Evolutionary conservation across 1,284 basidiomycete species (phyloP).

Genomic region (Moesziomyces aphidis): DNA sequence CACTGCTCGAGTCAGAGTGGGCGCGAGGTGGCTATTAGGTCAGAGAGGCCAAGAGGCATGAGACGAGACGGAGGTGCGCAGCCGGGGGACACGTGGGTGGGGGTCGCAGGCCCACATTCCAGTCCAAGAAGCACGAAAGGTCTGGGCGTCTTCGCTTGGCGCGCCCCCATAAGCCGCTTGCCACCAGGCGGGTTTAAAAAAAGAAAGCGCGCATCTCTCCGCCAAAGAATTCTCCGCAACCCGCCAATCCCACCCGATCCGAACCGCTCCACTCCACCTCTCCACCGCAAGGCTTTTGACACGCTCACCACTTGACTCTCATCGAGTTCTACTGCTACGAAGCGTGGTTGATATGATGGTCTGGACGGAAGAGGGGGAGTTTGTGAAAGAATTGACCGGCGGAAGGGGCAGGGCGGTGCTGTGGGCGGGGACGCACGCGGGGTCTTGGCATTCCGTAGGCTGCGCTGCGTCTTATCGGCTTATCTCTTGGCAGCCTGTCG

Average conservation of each 20-base stretch:
- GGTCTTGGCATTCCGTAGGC: not conserved
- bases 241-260: too few relatives aligned
- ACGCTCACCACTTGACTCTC: too few relatives aligned
- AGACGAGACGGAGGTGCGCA: too few relatives aligned
- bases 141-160: not conserved
- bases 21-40: too few relatives aligned
- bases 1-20: not conserved
- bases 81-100: not conserved
- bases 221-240: not conserved
- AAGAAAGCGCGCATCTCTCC: not conserved
- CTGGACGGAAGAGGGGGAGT: too few relatives aligned
- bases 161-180: too few relatives aligned
- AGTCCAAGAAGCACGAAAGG: constrained; percentile 9
- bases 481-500: not conserved
- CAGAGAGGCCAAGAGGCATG: too few relatives aligned
- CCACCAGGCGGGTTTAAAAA: not conserved
- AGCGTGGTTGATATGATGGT: too few relatives aligned
- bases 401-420: not conserved
- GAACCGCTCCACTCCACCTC: too few relatives aligned
- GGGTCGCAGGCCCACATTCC: constrained; percentile 5
- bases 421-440: not conserved
- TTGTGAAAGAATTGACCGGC: too few relatives aligned
- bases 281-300: too few relatives aligned
- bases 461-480: not conserved
- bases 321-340: too few relatives aligned